These are phyloP conservation scores for Nicotiana benthamiana DNA, from an alignment of 257 asterid species.

Conservation along the genomic window DNA sequence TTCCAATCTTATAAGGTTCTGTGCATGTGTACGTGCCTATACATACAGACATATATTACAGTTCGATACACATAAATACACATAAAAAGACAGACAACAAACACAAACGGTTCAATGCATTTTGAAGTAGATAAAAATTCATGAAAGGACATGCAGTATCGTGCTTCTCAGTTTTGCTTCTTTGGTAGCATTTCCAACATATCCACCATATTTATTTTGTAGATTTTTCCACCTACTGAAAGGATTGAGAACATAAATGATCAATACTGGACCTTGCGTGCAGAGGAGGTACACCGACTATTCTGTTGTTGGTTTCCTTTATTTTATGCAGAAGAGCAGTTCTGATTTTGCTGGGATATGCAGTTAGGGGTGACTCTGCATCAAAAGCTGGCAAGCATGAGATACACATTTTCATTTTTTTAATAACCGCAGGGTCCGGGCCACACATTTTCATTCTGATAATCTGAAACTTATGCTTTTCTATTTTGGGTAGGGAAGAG, in stretches of 20 bases:
- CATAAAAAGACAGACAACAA: background rate
- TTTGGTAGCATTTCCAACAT: background rate
- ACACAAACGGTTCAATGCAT: background rate
- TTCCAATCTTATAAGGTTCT: background rate
- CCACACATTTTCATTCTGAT: background rate
- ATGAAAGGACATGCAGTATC: background rate
- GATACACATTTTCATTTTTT: background rate
- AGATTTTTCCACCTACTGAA: slow-evolving; percentile 52
- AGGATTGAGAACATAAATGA: slow-evolving; percentile 52
- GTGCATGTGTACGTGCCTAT: background rate
- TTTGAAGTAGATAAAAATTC: slow-evolving; percentile 2
- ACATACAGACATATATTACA: background rate
- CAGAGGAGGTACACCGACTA: slow-evolving; percentile 39
- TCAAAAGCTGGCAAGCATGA: background rate
- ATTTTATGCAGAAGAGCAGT: slow-evolving; percentile 3
- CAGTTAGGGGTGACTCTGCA: background rate
- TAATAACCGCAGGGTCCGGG: too few species aligned
- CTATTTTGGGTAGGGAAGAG: background rate
- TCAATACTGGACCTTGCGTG: slow-evolving; percentile 53
- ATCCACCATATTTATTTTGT: slow-evolving; percentile 17
- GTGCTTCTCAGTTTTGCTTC: background rate
- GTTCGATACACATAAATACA: background rate
- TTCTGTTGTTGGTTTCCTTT: background rate
- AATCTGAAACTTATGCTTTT: background rate
- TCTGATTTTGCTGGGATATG: background rate